These are phyloP conservation scores for Podospora pseudoanserina DNA, from an alignment of 495 filamentous ascomycete genomes.

Conservation along the genomic window DNA sequence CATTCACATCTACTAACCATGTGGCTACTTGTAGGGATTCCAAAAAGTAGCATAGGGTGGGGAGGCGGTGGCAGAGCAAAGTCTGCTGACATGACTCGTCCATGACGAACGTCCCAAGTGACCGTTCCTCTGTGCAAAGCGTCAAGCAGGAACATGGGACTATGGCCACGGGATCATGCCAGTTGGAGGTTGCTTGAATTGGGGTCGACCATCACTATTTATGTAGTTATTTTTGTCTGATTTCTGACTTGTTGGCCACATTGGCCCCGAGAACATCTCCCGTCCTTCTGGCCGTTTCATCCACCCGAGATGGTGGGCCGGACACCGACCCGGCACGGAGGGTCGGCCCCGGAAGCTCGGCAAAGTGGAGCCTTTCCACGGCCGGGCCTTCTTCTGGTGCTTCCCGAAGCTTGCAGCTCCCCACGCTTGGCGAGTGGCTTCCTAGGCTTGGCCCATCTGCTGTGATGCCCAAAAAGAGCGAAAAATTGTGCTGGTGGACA, in stretches of 20 bases:
- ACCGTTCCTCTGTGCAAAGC: neutral
- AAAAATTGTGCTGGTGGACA: neutral
- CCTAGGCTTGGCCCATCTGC: neutral
- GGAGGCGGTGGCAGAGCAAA: neutral
- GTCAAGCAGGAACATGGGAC: neutral
- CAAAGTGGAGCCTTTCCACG: neutral
- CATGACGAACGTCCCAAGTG: conserved; percentile 10
- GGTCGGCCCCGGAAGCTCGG: neutral
- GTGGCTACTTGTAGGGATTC: neutral
- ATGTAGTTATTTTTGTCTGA: too few relatives aligned
- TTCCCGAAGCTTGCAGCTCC: neutral
- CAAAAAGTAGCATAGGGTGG: neutral
- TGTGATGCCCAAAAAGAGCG: neutral
- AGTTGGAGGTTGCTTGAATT: neutral
- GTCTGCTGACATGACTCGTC: conserved; percentile 19
- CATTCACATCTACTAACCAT: too few relatives aligned
- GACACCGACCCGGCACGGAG: neutral
- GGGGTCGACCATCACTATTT: too few relatives aligned
- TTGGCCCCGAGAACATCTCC: neutral
- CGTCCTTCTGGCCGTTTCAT: neutral
- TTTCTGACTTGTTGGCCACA: too few relatives aligned
- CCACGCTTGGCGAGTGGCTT: neutral
- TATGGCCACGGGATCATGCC: conserved; percentile 13
- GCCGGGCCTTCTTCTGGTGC: neutral
- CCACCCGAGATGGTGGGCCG: neutral